A percentile compares a stretch with the other conserved stretches of the same genome.
phyloP scores from a whole-genome alignment of 2,329 filamentous ascomycete species.

The Xylaria sp. region DNA sequence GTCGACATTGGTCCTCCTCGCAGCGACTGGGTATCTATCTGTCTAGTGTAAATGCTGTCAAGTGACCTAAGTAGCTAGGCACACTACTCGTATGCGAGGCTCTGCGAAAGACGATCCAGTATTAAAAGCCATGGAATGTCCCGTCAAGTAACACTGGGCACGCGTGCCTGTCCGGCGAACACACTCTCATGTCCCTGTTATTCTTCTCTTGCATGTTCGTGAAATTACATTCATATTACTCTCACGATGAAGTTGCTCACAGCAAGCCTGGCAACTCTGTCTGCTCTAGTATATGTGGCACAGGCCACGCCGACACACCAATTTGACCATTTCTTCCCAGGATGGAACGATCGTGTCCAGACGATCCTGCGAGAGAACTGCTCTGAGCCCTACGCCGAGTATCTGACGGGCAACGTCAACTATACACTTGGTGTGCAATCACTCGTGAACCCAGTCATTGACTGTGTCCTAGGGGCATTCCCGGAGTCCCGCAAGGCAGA shows the following conservation, averaged over 20 bases:
- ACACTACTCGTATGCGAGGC: not conserved
- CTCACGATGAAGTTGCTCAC: conserved; percentile 32
- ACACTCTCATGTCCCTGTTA: not conserved
- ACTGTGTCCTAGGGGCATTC: conserved; percentile 38
- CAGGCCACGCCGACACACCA: conserved; percentile 34
- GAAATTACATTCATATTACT: not conserved
- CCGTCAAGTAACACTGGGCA: not conserved
- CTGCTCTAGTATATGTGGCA: conserved; percentile 7
- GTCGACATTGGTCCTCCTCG: not conserved
- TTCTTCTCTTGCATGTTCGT: not conserved
- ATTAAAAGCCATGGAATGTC: conserved; percentile 16
- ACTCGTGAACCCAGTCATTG: conserved; percentile 38
- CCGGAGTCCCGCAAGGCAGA: conserved; percentile 42
- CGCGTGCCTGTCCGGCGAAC: not conserved
- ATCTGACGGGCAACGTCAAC: conserved; percentile 33
- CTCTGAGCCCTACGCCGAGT: conserved; percentile 31
- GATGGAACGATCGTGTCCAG: conserved; percentile 36
- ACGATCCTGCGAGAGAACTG: conserved; percentile 33
- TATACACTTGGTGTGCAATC: conserved; percentile 17
- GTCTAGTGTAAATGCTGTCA: not conserved
- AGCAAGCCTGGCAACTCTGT: conserved; percentile 30
- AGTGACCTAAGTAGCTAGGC: not conserved
- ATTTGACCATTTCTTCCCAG: conserved; percentile 38
- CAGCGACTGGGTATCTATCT: not conserved
- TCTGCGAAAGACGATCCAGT: not conserved